Conservation (phyloP, 176 grass and related monocot species). For the Stipa capillata region DNA sequence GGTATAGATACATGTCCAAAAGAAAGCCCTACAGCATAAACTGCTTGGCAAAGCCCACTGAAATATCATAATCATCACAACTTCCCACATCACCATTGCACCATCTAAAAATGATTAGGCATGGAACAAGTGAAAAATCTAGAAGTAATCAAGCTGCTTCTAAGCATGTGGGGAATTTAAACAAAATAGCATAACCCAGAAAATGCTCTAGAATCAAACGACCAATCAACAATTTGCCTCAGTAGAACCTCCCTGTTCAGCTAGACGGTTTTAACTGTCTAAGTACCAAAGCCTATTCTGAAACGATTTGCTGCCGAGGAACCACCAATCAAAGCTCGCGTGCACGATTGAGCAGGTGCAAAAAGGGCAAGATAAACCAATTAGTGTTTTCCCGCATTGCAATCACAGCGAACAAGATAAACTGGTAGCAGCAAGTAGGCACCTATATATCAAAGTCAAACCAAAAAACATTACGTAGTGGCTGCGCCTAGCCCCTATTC, state of each 20-base stretch:
- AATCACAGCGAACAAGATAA: not conserved
- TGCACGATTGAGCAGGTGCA: not conserved
- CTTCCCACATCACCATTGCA: not conserved
- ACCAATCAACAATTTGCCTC: not conserved
- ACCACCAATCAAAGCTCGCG: not conserved
- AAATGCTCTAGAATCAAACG: not conserved
- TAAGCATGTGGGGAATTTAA: not conserved
- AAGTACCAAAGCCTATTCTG: not conserved
- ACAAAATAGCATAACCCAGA: not conserved
- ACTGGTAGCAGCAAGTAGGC: not conserved
- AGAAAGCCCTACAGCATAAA: constrained; percentile 18
- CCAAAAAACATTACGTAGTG: not conserved
- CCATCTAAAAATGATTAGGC: not conserved
- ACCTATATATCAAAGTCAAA: not conserved
- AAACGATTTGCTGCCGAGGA: not conserved
- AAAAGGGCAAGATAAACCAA: not conserved
- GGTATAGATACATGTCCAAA: too few species aligned
- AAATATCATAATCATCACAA: constrained; percentile 15
- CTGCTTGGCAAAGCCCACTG: not conserved
- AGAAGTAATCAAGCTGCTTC: not conserved
- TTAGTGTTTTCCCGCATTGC: not conserved
- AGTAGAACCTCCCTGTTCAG: not conserved
- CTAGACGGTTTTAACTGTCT: not conserved
- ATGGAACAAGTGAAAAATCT: not conserved
- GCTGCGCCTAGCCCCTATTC: not conserved